Conservation (phyloP, 1,284 basidiomycete species). For the Lignosus rhinocerotis region DNA sequence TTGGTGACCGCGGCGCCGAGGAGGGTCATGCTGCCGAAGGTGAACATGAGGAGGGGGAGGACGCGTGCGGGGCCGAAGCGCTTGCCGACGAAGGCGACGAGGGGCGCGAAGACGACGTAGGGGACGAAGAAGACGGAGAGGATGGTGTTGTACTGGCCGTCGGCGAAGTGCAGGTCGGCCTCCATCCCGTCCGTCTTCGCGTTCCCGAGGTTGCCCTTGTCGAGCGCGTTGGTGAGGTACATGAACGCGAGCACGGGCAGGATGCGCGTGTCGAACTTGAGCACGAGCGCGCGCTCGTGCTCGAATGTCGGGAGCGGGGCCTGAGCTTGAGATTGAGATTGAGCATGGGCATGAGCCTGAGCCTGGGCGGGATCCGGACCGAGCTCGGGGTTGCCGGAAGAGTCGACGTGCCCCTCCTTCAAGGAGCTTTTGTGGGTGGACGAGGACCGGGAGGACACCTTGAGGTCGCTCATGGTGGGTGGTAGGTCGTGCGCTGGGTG, state of each 20-base stretch:
- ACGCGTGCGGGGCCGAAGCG: constrained; percentile 36
- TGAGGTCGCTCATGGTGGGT: constrained; percentile 5
- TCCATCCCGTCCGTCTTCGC: constrained; percentile 48
- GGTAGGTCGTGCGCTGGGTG: not conserved
- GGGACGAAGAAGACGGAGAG: constrained; percentile 41
- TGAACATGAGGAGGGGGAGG: constrained; percentile 39
- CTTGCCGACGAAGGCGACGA: constrained; percentile 44
- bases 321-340: too few species aligned
- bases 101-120: constrained; percentile 37
- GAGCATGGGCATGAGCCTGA: too few species aligned
- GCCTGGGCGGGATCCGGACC: not conserved
- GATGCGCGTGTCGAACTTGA: constrained; percentile 14
- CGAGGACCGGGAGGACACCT: not conserved
- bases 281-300: constrained; percentile 11
- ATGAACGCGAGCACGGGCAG: constrained; percentile 28
- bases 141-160: constrained; percentile 36
- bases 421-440: constrained; percentile 3
- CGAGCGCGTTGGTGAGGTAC: constrained; percentile 53
- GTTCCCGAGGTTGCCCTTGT: constrained; percentile 57
- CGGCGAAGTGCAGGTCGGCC: constrained; percentile 27
- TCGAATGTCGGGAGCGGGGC: constrained; percentile 3
- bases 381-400: not conserved
- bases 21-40: constrained; percentile 42
- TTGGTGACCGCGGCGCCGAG: constrained; percentile 39
- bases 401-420: not conserved